These are phyloP conservation scores for Wallacemonas sp. DNA, from an alignment of 208 protist genomes.

Conservation along the genomic window DNA sequence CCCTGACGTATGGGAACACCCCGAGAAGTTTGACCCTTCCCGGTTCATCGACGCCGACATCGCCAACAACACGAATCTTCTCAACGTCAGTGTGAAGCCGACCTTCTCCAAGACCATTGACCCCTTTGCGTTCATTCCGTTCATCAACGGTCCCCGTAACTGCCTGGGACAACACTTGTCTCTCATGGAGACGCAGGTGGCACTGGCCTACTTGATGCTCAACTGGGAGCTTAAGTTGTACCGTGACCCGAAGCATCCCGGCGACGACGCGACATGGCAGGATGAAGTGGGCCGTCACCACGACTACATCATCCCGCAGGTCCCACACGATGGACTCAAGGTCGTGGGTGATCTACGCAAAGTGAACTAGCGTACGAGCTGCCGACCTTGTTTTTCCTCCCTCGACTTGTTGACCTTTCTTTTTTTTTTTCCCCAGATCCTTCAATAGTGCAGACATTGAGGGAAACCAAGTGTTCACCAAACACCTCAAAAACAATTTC, in stretches of 20 bases:
- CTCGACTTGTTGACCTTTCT: not conserved
- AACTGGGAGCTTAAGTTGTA: conserved; percentile 75
- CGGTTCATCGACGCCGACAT: conserved; percentile 82
- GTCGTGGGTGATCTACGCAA: conserved; percentile 40
- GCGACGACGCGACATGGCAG: conserved; percentile 30
- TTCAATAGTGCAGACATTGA: not conserved
- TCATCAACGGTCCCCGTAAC: conserved; percentile 92
- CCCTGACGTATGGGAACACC: conserved; percentile 77
- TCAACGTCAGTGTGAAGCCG: conserved; percentile 22
- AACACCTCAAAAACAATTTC: conserved; percentile 5
- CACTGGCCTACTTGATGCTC: conserved; percentile 65
- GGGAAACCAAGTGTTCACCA: not conserved
- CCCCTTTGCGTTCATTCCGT: conserved; percentile 89
- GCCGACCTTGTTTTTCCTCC: no score
- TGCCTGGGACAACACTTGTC: conserved; percentile 91
- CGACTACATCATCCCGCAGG: conserved; percentile 79
- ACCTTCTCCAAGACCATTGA: conserved; percentile 67
- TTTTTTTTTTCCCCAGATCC: not conserved
- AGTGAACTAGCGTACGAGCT: no score
- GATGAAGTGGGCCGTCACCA: conserved; percentile 73
- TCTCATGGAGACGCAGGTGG: conserved; percentile 86
- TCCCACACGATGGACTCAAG: conserved; percentile 78
- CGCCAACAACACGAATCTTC: conserved; percentile 70
- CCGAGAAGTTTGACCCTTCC: conserved; percentile 73
- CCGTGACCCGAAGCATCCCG: conserved; percentile 19